These are phyloP conservation scores for Neurospora hispaniola DNA, from an alignment of 495 filamentous ascomycete species.

Conservation along the genomic window DNA sequence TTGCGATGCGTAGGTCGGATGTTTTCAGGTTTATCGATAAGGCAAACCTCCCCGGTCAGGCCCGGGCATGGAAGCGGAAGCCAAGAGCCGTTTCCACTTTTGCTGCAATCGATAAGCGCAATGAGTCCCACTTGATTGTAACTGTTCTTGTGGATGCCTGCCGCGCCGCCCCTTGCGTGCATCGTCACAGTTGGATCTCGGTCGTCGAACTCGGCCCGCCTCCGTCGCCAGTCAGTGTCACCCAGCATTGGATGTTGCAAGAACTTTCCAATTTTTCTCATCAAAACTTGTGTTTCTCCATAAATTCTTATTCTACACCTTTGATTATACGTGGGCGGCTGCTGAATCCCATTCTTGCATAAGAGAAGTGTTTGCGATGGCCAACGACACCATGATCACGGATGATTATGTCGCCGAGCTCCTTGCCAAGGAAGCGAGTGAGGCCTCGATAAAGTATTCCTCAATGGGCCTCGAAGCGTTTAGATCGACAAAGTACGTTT, in stretches of 20 bases:
- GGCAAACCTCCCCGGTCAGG: not conserved
- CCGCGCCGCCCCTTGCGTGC: not conserved
- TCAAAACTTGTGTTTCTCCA: not conserved
- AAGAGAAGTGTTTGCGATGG: slow-evolving; percentile 11
- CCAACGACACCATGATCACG: slow-evolving; percentile 37
- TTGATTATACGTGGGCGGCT: not conserved
- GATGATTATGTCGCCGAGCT: slow-evolving; percentile 70
- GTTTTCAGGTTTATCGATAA: not conserved
- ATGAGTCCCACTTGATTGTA: not conserved
- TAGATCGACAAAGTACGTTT: slow-evolving; percentile 49
- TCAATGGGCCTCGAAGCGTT: slow-evolving; percentile 62
- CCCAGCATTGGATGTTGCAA: not conserved
- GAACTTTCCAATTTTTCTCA: not conserved
- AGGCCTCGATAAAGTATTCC: slow-evolving; percentile 59
- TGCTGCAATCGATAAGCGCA: not conserved
- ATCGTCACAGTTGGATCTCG: not conserved
- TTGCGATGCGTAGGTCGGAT: not conserved
- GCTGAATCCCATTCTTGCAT: not conserved
- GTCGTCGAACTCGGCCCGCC: not conserved
- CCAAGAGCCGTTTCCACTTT: not conserved
- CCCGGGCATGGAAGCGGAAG: not conserved
- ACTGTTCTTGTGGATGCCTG: not conserved
- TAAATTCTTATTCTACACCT: not conserved
- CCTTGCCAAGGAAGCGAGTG: slow-evolving; percentile 61
- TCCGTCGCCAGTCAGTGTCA: not conserved